Conservation (phyloP, 371 early-diverging fungal species). For the Rhizopus sp. region DNA sequence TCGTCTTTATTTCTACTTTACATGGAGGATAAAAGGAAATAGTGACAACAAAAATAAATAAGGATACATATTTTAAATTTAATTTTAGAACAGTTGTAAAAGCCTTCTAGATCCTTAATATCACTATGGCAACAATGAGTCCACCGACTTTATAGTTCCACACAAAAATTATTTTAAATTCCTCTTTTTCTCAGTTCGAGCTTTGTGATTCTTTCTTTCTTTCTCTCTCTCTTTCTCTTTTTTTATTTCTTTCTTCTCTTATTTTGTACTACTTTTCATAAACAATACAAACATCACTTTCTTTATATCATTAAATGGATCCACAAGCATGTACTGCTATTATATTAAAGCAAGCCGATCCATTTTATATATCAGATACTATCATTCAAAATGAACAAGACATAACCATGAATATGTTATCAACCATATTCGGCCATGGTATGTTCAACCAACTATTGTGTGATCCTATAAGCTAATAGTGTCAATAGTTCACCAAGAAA, state of each 20-base stretch:
- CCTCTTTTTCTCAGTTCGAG: too few relatives aligned
- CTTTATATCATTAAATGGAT: conserved; percentile 10
- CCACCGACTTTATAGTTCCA: too few relatives aligned
- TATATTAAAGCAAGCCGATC: conserved; percentile 21
- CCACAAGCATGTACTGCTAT: conserved; percentile 24
- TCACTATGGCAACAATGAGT: too few relatives aligned
- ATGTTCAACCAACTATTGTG: conserved; percentile 1
- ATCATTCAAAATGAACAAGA: conserved; percentile 14
- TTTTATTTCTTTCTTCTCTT: neutral
- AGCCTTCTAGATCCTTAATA: too few relatives aligned
- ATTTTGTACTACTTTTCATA: too few relatives aligned
- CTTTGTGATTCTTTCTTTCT: neutral
- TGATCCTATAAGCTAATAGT: too few relatives aligned
- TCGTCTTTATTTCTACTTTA: conserved; percentile 95
- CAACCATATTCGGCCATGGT: conserved; percentile 25
- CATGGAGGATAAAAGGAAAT: conserved; percentile 80
- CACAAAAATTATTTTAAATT: too few relatives aligned
- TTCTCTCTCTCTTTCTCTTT: neutral
- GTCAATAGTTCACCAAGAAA: conserved; percentile 20
- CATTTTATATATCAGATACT: conserved; percentile 15
- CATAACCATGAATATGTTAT: conserved; percentile 8
- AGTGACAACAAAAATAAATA: neutral
- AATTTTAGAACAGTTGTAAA: too few relatives aligned
- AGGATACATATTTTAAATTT: too few relatives aligned
- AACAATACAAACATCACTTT: neutral